Percentiles rank a stretch among this genome's conserved stretches.
phyloP scores from a whole-genome alignment of 169 alveolate genomes.

The Pseudocohnilembus persalinus region DNA sequence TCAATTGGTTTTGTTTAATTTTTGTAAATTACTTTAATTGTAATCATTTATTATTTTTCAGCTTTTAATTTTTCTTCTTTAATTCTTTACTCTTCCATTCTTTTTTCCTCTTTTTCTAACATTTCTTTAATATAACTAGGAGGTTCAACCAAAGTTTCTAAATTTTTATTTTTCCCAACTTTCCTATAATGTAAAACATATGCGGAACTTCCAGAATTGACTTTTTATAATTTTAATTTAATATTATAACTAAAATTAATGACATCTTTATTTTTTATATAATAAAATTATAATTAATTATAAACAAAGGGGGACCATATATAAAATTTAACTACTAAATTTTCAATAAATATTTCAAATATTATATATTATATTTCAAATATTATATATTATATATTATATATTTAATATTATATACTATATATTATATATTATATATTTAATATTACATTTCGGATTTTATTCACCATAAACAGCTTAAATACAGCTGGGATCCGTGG shows the following conservation, averaged over 20 bases:
- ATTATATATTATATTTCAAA: no score
- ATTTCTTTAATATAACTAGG: constrained; percentile 35
- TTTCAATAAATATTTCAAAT: no score
- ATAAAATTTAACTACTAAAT: no score
- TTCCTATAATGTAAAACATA: constrained; percentile 61
- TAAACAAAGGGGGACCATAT: no score
- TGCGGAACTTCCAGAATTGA: constrained; percentile 49
- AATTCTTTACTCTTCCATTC: constrained; percentile 8
- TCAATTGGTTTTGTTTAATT: constrained; percentile 28
- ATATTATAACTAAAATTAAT: background rate
- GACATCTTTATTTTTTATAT: no score
- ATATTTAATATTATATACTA: background rate
- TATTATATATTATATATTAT: no score
- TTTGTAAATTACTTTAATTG: constrained; percentile 29
- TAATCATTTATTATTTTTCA: background rate
- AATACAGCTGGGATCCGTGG: constrained; percentile 48
- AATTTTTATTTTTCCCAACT: constrained; percentile 25
- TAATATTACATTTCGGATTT: constrained; percentile 7
- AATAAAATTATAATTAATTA: no score
- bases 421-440: background rate
- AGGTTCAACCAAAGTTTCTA: constrained; percentile 14
- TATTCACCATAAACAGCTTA: constrained; percentile 61
- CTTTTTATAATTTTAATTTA: constrained; percentile 1
- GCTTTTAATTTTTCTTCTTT: background rate
- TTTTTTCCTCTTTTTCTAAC: constrained; percentile 26